These are phyloP conservation scores for Alternaria sp. DNA, from an alignment of 2,329 filamentous ascomycete species.

Conservation along the genomic window DNA sequence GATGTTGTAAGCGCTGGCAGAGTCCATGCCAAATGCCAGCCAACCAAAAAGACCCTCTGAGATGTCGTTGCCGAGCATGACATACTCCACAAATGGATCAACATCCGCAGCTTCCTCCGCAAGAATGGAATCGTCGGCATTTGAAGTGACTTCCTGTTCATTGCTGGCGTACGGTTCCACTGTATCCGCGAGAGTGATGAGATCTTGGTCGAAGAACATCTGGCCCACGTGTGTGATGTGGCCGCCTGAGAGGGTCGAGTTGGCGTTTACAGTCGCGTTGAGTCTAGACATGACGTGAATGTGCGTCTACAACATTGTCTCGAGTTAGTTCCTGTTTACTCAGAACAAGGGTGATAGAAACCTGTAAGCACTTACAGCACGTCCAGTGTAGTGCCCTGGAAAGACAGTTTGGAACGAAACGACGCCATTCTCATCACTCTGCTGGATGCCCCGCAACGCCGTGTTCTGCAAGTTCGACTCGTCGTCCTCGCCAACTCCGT, in stretches of 20 bases:
- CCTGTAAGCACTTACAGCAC: slow-evolving; percentile 25
- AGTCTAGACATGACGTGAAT: slow-evolving; percentile 53
- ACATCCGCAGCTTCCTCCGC: slow-evolving; percentile 55
- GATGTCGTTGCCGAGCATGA: slow-evolving; percentile 60
- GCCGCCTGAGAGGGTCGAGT: slow-evolving; percentile 48
- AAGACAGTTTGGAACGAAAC: slow-evolving; percentile 57
- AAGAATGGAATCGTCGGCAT: slow-evolving; percentile 60
- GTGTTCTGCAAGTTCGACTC: slow-evolving; percentile 39
- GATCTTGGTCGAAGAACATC: slow-evolving; percentile 52
- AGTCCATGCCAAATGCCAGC: slow-evolving; percentile 44
- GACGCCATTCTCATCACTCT: slow-evolving; percentile 56
- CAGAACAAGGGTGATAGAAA: background rate
- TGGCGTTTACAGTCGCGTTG: slow-evolving; percentile 46
- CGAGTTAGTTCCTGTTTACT: background rate
- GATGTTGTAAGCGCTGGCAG: slow-evolving; percentile 30
- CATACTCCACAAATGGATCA: slow-evolving; percentile 65
- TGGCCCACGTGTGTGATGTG: slow-evolving; percentile 53
- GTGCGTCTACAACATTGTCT: slow-evolving; percentile 32
- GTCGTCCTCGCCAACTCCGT: slow-evolving; percentile 50
- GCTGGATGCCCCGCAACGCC: slow-evolving; percentile 58
- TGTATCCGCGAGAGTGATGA: slow-evolving; percentile 55
- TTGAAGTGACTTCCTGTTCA: slow-evolving; percentile 55
- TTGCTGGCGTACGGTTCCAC: slow-evolving; percentile 53
- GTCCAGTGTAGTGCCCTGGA: slow-evolving; percentile 50
- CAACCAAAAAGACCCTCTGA: slow-evolving; percentile 43